phyloP scores from a whole-genome alignment of 257 asterid species.

The Paulownia fortunei region DNA sequence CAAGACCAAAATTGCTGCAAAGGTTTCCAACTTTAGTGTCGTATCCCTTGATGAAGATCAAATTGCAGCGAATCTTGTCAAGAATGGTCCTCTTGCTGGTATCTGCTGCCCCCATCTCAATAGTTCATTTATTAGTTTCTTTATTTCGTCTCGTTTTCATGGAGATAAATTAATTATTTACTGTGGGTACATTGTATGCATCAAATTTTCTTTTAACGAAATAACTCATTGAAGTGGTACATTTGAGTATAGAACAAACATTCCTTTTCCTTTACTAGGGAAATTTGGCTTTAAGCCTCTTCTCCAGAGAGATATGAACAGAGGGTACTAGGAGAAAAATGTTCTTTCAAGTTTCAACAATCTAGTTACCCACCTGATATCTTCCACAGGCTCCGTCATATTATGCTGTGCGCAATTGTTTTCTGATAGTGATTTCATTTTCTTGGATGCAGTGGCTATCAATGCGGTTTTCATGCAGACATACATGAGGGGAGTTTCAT shows the following conservation, averaged over 20 bases:
- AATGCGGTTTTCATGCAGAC: slow-evolving; percentile 93
- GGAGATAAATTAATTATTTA: neutral
- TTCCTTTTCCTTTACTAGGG: neutral
- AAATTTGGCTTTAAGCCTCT: neutral
- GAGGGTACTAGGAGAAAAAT: neutral
- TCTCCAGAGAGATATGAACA: neutral
- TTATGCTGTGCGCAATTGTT: too few species aligned
- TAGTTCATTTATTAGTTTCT: neutral
- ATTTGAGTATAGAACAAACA: too few species aligned
- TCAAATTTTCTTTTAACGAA: neutral
- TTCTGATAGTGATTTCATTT: neutral
- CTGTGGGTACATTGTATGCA: neutral
- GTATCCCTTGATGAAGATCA: slow-evolving; percentile 84
- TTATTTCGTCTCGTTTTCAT: neutral
- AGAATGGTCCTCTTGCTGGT: slow-evolving; percentile 95
- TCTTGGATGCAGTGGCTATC: slow-evolving; percentile 72
- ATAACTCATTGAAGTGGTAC: neutral
- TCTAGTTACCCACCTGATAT: too few species aligned
- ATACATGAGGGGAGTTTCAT: slow-evolving; percentile 80
- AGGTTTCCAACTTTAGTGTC: slow-evolving; percentile 86
- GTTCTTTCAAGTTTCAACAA: too few species aligned
- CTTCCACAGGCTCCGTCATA: too few species aligned
- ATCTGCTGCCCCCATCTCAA: slow-evolving; percentile 29
- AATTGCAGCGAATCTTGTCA: slow-evolving; percentile 90
- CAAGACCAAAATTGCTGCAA: slow-evolving; percentile 75